Evolutionary conservation across 768 basidiomycete species (phyloP).

Genomic region (Agrocybe chaxingu): DNA sequence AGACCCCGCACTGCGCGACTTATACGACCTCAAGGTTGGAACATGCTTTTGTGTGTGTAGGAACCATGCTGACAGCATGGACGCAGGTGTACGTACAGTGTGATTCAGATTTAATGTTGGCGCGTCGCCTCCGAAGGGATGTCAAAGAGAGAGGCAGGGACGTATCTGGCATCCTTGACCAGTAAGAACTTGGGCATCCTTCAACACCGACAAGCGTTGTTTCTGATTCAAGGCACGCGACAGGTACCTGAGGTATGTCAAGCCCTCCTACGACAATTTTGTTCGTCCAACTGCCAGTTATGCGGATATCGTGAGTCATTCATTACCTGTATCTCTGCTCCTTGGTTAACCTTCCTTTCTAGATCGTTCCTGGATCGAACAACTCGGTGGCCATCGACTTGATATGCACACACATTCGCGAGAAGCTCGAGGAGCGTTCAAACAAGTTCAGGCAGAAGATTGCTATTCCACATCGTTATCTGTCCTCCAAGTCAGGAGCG

Average conservation of each 20-base stretch:
- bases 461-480: constrained; percentile 47
- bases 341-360: not conserved
- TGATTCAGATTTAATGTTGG: constrained; percentile 96
- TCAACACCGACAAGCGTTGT: too few species aligned
- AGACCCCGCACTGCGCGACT: constrained; percentile 68
- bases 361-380: constrained; percentile 95
- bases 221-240: not conserved
- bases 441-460: constrained; percentile 72
- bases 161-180: constrained; percentile 86
- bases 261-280: constrained; percentile 92
- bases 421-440: constrained; percentile 78
- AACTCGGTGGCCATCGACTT: constrained; percentile 92
- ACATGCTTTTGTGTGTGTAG: not conserved
- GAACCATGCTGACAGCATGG: not conserved
- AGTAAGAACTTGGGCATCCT: constrained; percentile 42
- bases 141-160: constrained; percentile 82
- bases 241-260: constrained; percentile 92
- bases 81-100: constrained; percentile 83
- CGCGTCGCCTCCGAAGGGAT: constrained; percentile 86
- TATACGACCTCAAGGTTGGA: constrained; percentile 88
- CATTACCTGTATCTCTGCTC: not conserved
- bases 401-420: constrained; percentile 85
- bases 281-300: constrained; percentile 82
- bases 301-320: constrained; percentile 76
- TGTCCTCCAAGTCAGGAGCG: constrained; percentile 30